Evolutionary conservation across 2,329 filamentous ascomycete species (phyloP).

Genomic region (Ilyonectria mors-panacis): DNA sequence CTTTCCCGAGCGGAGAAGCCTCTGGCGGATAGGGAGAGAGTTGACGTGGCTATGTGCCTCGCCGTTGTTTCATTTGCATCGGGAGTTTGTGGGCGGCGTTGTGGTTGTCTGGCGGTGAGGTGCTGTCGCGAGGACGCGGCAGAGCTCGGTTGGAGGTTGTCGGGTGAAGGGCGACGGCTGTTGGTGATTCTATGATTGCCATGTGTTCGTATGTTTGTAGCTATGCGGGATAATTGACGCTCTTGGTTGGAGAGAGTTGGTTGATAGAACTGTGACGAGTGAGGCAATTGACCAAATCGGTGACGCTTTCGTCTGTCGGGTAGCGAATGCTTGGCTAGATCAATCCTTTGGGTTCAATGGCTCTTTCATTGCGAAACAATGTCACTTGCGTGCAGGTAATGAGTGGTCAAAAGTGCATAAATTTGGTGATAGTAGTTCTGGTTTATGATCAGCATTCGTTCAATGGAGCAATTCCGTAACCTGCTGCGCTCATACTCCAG

Average conservation of each 20-base stretch:
- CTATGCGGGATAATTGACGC: background rate
- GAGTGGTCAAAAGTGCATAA: too few relatives aligned
- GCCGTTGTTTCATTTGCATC: background rate
- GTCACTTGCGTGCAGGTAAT: too few relatives aligned
- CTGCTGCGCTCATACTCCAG: too few relatives aligned
- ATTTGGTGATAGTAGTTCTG: too few relatives aligned
- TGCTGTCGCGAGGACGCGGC: background rate
- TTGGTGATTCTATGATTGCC: conserved; percentile 25
- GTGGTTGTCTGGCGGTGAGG: conserved; percentile 1
- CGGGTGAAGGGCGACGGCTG: background rate
- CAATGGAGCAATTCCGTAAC: too few relatives aligned
- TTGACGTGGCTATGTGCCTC: conserved; percentile 16
- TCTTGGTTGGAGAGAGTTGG: background rate
- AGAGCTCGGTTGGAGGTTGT: background rate
- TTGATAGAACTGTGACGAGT: background rate
- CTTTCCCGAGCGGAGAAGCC: background rate
- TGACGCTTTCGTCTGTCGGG: background rate
- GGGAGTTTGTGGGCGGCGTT: background rate
- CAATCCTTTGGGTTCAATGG: background rate
- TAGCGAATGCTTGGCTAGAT: background rate
- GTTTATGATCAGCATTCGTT: too few relatives aligned
- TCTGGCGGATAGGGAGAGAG: background rate
- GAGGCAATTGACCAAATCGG: background rate
- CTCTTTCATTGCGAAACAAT: background rate
- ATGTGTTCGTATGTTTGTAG: background rate